Conservation (phyloP, 345 rosid species). For the Gossypium ekmanianum region DNA sequence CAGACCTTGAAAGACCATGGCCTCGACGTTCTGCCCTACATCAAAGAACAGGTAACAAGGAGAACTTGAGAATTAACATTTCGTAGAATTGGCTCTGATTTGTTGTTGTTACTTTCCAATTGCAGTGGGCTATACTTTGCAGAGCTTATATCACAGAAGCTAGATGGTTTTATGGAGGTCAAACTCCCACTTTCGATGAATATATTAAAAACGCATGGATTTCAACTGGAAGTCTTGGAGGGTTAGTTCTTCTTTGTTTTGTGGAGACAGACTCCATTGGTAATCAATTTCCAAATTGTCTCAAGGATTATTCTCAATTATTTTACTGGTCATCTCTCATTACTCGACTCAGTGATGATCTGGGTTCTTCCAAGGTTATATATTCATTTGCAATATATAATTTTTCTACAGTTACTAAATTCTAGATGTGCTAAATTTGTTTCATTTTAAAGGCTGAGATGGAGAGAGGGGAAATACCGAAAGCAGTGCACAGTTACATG, state of each 20-base stretch:
- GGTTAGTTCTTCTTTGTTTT: conserved; percentile 7
- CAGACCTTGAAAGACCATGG: background rate
- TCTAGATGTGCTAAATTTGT: background rate
- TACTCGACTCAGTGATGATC: conserved; percentile 6
- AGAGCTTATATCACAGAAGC: conserved; percentile 1
- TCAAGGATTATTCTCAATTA: background rate
- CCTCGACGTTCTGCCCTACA: background rate
- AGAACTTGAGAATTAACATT: background rate
- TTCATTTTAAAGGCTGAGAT: background rate
- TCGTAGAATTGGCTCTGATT: too few species aligned
- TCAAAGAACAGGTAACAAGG: background rate
- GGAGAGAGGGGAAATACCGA: conserved; percentile 3
- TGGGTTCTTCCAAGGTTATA: background rate
- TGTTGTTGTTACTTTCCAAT: background rate
- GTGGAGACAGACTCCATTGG: background rate
- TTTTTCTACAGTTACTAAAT: too few species aligned
- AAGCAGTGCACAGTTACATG: background rate
- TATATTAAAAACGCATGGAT: conserved; percentile 4
- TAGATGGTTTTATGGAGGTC: conserved; percentile 11
- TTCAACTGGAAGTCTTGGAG: conserved; percentile 1
- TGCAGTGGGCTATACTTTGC: conserved; percentile 11
- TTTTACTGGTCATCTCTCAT: conserved; percentile 11
- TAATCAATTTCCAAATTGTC: background rate
- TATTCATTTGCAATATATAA: background rate
- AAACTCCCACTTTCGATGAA: background rate